Evolutionary conservation across 805 yeast genomes (phyloP).

Genomic region (Lipomyces kockii): DNA sequence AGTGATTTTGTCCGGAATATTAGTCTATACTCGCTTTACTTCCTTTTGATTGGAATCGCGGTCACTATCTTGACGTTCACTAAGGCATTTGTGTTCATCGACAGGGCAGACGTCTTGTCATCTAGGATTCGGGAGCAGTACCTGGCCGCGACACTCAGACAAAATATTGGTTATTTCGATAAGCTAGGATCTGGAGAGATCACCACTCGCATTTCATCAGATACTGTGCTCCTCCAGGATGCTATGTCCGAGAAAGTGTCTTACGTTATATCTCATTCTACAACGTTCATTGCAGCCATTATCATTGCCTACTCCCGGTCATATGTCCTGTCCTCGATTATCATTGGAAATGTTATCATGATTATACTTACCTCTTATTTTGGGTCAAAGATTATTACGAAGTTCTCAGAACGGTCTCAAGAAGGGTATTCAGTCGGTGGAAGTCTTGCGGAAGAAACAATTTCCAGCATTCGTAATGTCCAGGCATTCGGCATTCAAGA

Average conservation of each 20-base stretch:
- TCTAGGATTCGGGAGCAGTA: conserved; percentile 49
- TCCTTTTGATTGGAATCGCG: conserved; percentile 50
- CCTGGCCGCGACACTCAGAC: conserved; percentile 47
- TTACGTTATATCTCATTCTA: conserved; percentile 46
- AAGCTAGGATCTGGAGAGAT: conserved; percentile 51
- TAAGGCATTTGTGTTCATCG: conserved; percentile 47
- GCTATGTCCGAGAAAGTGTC: conserved; percentile 50
- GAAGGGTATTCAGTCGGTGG: conserved; percentile 37
- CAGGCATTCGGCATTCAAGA: conserved; percentile 51
- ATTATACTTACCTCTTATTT: conserved; percentile 43
- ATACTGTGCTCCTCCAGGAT: conserved; percentile 49
- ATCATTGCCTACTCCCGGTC: conserved; percentile 47
- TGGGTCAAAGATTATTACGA: conserved; percentile 41
- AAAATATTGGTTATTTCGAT: conserved; percentile 51
- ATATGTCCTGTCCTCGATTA: conserved; percentile 47
- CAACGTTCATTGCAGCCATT: conserved; percentile 49
- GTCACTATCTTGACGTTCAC: conserved; percentile 38
- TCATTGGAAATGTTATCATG: conserved; percentile 45
- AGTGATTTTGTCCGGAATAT: conserved; percentile 44
- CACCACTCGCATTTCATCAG: conserved; percentile 51
- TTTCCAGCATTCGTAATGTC: conserved; percentile 49
- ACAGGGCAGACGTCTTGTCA: conserved; percentile 50
- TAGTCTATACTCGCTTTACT: conserved; percentile 47
- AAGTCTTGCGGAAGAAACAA: conserved; percentile 50
- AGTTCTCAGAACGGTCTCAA: conserved; percentile 29